These are phyloP conservation scores for Trametes cinnabarina DNA, from an alignment of 768 basidiomycete genomes.

Conservation along the genomic window DNA sequence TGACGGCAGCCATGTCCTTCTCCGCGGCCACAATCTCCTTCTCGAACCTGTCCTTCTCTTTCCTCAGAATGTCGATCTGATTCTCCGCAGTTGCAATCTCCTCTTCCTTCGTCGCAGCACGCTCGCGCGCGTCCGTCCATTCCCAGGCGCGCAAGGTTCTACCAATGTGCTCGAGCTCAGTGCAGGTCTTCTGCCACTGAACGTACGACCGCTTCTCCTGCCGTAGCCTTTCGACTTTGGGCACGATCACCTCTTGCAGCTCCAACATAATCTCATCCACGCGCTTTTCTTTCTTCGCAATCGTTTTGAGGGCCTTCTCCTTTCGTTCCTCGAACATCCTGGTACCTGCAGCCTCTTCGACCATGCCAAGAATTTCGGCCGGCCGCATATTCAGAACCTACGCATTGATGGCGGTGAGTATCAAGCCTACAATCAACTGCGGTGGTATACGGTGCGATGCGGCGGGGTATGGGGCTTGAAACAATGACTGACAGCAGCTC, in stretches of 20 bases:
- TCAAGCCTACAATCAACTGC: too few species aligned
- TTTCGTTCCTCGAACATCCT: constrained; percentile 99
- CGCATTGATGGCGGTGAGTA: background rate
- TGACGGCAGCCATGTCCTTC: constrained; percentile 61
- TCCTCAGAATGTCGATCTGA: constrained; percentile 47
- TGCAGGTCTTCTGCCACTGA: constrained; percentile 83
- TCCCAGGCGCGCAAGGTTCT: constrained; percentile 85
- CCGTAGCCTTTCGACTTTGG: constrained; percentile 89
- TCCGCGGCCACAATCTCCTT: constrained; percentile 65
- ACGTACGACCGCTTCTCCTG: constrained; percentile 86
- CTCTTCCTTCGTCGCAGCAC: constrained; percentile 51
- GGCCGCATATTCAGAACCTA: constrained; percentile 97
- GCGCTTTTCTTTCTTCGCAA: constrained; percentile 96
- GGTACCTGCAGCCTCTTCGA: constrained; percentile 97
- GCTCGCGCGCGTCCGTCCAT: constrained; percentile 65
- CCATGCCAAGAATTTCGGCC: constrained; percentile 96
- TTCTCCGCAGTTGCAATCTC: constrained; percentile 52
- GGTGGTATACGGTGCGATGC: too few species aligned
- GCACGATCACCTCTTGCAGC: constrained; percentile 87
- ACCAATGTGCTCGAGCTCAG: constrained; percentile 84
- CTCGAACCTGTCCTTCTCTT: constrained; percentile 47
- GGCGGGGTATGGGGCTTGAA: too few species aligned
- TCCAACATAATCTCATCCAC: constrained; percentile 83
- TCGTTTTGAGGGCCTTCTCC: constrained; percentile 93
- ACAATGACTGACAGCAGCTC: too few species aligned